Evolutionary conservation across 768 basidiomycete species (phyloP).

Genomic region (Phylloporus rhodoxanthus): DNA sequence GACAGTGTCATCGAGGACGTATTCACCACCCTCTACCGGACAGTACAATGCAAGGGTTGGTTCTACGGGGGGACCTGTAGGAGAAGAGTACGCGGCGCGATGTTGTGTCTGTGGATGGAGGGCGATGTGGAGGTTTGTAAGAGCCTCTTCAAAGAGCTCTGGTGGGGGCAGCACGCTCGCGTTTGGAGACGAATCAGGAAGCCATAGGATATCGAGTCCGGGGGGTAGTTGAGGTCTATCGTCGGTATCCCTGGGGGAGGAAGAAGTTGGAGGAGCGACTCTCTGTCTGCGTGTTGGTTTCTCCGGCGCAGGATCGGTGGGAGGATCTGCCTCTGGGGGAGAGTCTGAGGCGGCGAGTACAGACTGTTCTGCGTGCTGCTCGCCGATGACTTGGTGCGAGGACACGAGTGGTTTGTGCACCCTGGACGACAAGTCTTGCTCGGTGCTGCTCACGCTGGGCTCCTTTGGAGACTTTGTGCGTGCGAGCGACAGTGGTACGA

Average conservation of each 20-base stretch:
- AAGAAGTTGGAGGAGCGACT: not conserved
- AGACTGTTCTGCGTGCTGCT: slow-evolving; percentile 9
- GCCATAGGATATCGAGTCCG: slow-evolving; percentile 62
- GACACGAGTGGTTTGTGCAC: slow-evolving; percentile 24
- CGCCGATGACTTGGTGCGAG: slow-evolving; percentile 15
- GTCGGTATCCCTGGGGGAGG: slow-evolving; percentile 18
- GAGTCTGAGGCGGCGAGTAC: slow-evolving; percentile 15
- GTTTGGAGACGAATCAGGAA: slow-evolving; percentile 34
- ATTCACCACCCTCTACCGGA: slow-evolving; percentile 77
- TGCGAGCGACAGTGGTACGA: slow-evolving; percentile 11
- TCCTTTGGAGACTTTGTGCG: slow-evolving; percentile 23
- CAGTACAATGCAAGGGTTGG: slow-evolving; percentile 84
- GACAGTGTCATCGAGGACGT: slow-evolving; percentile 75
- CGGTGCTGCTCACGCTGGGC: slow-evolving; percentile 5
- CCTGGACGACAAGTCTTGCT: slow-evolving; percentile 11
- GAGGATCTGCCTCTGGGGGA: slow-evolving; percentile 22
- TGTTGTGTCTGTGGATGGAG: slow-evolving; percentile 81
- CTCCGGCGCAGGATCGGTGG: slow-evolving; percentile 18
- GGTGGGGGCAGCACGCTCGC: slow-evolving; percentile 53
- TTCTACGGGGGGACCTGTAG: slow-evolving; percentile 53
- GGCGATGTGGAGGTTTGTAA: slow-evolving; percentile 70
- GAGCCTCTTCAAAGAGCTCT: slow-evolving; percentile 68
- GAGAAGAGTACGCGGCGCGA: slow-evolving; percentile 54
- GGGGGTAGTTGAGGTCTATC: slow-evolving; percentile 45
- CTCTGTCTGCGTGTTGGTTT: slow-evolving; percentile 22